Conservation (phyloP, 805 yeast species). For the Ogataea trehaloabstinens region DNA sequence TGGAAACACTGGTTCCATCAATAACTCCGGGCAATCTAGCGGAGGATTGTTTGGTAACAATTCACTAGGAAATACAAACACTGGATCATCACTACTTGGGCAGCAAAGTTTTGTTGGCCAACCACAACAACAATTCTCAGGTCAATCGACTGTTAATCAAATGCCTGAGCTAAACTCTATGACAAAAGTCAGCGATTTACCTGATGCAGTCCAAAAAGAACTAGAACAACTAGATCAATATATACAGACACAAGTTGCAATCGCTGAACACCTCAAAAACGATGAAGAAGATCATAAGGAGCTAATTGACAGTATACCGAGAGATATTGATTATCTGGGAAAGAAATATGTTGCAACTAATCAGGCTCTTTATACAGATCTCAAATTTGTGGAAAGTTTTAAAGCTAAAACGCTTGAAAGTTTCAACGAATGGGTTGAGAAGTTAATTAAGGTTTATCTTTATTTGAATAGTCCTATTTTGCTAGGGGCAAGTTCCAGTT, state of each 20-base stretch:
- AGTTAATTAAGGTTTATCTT: conserved; percentile 33
- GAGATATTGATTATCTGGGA: conserved; percentile 63
- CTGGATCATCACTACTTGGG: conserved; percentile 20
- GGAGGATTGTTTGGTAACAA: conserved; percentile 5
- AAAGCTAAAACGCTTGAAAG: conserved; percentile 37
- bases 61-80: background rate
- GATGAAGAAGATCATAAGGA: conserved; percentile 62
- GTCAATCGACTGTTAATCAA: conserved; percentile 33
- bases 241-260: conserved; percentile 69
- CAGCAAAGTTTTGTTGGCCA: conserved; percentile 6
- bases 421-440: conserved; percentile 39
- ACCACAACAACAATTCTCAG: conserved; percentile 35
- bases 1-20: background rate
- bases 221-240: conserved; percentile 69
- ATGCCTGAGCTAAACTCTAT: conserved; percentile 59
- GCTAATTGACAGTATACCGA: conserved; percentile 67
- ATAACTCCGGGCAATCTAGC: background rate
- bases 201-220: conserved; percentile 66
- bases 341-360: conserved; percentile 61
- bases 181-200: conserved; percentile 73
- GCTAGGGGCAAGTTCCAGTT: conserved; percentile 13
- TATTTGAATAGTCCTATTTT: conserved; percentile 37
- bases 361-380: conserved; percentile 55
- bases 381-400: conserved; percentile 43
- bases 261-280: conserved; percentile 64